Evolutionary conservation across 805 yeast species (phyloP), one percentile per base, ranked within the genome.

Genomic region (Suhomyces pyralidae): DNA sequence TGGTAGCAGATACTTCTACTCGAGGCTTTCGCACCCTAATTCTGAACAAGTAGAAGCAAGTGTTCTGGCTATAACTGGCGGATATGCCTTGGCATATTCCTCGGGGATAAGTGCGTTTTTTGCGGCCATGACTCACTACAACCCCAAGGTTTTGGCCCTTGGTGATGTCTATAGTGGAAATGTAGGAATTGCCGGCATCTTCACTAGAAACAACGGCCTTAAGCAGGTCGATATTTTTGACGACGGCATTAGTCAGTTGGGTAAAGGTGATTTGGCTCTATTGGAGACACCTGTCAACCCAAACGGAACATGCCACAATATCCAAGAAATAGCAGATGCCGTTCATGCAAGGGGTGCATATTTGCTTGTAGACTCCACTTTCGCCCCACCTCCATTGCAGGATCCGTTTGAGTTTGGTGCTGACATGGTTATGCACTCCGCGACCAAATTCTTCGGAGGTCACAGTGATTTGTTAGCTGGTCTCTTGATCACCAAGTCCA

Each of bases 361-460:
- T 22, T 69, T 92, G 12, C 62, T 83, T 24, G 84, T 89, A 14
- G 98, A 92, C 68, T 80, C 97, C 5, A 93, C 97, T 0, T 89
- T 93, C 70, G 97, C 97, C 8, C 97, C 97, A 19, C 96, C 96
- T 12, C 97, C 97, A 15, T 70, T 91, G 52, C 87, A 83, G 60
- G 81, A 90, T 55, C 93, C 96, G 5, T 90, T 90, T 70, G 77
- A 78, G 40, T 86, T 81, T 61, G 97, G 93, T 46, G 97, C 87
- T 28, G 97, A 93, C 67, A 71, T 90, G 58, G 84, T 93, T n/a
- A 74, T 93, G 81, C 97, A 92, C 68, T 90, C 97, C 1, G 97
- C 91, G 1, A 92, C 97, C 0, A 92, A 92, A 66, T 93, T 86
- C 70, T 86, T 90, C 63, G 97, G 96, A 40, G 97, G 98, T n/a